These are phyloP conservation scores for Chaetothyriales sp. DNA, from an alignment of 2,329 filamentous ascomycete species.

Conservation along the genomic window DNA sequence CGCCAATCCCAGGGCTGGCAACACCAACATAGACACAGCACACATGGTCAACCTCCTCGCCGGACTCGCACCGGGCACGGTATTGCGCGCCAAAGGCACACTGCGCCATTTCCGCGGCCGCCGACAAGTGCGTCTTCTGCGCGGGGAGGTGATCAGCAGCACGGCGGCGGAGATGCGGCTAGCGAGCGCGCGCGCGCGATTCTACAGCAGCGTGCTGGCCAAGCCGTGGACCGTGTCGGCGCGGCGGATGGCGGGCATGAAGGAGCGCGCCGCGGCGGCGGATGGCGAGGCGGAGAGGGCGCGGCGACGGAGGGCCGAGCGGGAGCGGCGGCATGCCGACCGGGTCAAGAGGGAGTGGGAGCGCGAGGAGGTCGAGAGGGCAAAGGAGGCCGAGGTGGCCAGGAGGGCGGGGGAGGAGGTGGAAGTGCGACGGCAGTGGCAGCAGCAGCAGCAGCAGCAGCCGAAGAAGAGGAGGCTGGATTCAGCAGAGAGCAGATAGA, in stretches of 20 bases:
- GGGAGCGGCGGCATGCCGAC: slow-evolving; percentile 27
- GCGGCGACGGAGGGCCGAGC: slow-evolving; percentile 23
- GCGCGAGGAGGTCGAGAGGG: slow-evolving; percentile 29
- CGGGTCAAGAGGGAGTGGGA: slow-evolving; percentile 21
- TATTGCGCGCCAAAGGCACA: slow-evolving; percentile 45
- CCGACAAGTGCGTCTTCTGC: slow-evolving; percentile 43
- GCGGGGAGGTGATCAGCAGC: slow-evolving; percentile 34
- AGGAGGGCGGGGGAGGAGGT: slow-evolving; percentile 19
- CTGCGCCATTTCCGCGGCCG: slow-evolving; percentile 37
- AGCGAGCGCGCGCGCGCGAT: slow-evolving; percentile 38
- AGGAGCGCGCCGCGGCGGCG: slow-evolving; percentile 26
- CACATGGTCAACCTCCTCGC: neutral
- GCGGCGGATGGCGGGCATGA: slow-evolving; percentile 32
- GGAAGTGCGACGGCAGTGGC: neutral
- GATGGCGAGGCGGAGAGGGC: slow-evolving; percentile 24
- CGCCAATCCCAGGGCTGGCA: slow-evolving; percentile 9
- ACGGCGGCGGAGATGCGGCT: slow-evolving; percentile 43
- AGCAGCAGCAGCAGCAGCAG: neutral
- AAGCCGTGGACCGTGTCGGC: slow-evolving; percentile 40
- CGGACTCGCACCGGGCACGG: slow-evolving; percentile 9
- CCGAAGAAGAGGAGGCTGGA: neutral
- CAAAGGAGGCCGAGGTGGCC: slow-evolving; percentile 22
- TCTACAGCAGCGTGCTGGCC: slow-evolving; percentile 36
- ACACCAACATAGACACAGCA: slow-evolving; percentile 22
- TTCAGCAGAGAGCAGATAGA: neutral